Base-by-base conservation (phyloP, 2,329 filamentous ascomycete genomes). In the Byssochlamys sp. region DNA sequence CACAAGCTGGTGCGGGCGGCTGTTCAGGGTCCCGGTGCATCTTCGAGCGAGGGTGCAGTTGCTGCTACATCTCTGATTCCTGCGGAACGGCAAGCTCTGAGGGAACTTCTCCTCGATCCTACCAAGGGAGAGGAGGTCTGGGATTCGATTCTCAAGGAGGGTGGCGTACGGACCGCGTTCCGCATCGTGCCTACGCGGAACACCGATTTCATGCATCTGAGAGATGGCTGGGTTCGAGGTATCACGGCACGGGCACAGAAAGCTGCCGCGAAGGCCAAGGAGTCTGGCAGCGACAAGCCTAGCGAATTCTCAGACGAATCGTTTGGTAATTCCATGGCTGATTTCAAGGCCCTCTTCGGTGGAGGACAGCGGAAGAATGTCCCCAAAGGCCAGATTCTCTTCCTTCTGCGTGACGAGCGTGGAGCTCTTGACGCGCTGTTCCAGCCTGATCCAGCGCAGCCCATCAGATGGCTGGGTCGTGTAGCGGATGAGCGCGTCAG, bases 151-250 rank as follows among this genome's bases (percentile, higher is more conserved):
- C 75, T 97, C 27, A 78, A 79, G 58, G 78, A 85, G 0, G 80
- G 83, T 2, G 81, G 84, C 0, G 83, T 92, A n/a, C 80, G 90
- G 56, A 92, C 86, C 27, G 83, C 86, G 0, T 85, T 95, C 75
- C 83, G 92, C 52, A 87, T 99, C 61, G 85, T 92, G 2, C 94
- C 94, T 0, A 91, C 90, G n/a, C 82, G 90, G 39, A 91, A 95
- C 73, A 99, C 94, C 19, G 91, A 97, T 73, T 97, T 96, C 73
- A 84, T 87, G 63, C 94, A 99, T 72, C 74, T 99, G 61, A 84
- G 92, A 48, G 94, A 99, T 69, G 94, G 89, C 1, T 95, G 91
- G 77, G 89, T 96, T 59, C 84, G 91, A 4, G 88, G 89, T 25
- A 87, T 99, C 62, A 88, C 89, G 56, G 86, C 83, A 7, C 84